phyloP scores from a whole-genome alignment of 495 filamentous ascomycete species.

The Hyaloscypha finlandica region DNA sequence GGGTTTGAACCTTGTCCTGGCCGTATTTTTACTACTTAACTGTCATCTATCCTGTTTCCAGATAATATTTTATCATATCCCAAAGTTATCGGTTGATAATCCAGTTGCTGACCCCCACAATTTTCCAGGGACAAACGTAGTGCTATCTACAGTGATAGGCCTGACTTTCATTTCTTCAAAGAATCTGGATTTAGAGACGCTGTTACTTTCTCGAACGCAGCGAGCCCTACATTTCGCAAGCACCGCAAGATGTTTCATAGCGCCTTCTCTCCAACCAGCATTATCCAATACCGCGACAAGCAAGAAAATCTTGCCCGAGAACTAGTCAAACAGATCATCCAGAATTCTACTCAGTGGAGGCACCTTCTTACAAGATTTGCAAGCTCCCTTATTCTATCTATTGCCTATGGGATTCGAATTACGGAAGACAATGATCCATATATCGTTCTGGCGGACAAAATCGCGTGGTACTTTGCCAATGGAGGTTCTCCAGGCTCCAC shows the following conservation, averaged over 20 bases:
- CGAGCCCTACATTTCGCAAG: neutral
- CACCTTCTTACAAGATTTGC: slow-evolving; percentile 3
- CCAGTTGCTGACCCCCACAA: neutral
- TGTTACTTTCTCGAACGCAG: neutral
- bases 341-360: neutral
- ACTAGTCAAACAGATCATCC: neutral
- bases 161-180: slow-evolving; percentile 5
- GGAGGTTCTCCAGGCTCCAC: neutral
- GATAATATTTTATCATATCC: no score
- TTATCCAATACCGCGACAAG: slow-evolving; percentile 4
- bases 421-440: slow-evolving; percentile 9
- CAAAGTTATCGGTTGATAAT: no score
- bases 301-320: neutral
- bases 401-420: neutral
- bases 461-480: neutral
- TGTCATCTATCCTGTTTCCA: no score
- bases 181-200: neutral
- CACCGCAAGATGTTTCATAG: slow-evolving; percentile 1
- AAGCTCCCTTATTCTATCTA: slow-evolving; percentile 4
- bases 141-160: slow-evolving; percentile 13
- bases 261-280: neutral
- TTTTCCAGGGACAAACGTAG: slow-evolving; percentile 8
- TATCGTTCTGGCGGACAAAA: slow-evolving; percentile 3
- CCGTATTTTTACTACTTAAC: no score
- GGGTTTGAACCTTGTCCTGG: neutral